phyloP scores from a whole-genome alignment of 208 protist genomes.

The Zelonia costaricensis region DNA sequence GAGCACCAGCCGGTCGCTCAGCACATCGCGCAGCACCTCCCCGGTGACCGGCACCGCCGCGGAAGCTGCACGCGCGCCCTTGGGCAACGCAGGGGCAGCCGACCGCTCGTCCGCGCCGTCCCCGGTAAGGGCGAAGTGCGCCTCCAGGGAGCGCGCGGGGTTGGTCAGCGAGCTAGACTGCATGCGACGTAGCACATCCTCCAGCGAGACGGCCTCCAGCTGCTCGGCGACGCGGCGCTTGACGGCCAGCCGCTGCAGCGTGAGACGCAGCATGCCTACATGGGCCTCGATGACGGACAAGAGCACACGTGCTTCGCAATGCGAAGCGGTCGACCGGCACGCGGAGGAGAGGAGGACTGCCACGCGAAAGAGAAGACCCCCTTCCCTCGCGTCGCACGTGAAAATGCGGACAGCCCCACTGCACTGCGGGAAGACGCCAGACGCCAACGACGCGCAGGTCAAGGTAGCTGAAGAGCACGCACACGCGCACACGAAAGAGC shows the following conservation, averaged over 20 bases:
- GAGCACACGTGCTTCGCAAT: too few relatives aligned
- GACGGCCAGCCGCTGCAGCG: slow-evolving; percentile 25
- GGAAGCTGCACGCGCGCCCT: neutral
- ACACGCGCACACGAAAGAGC: too few relatives aligned
- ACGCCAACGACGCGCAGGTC: too few relatives aligned
- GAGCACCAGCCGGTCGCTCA: slow-evolving; percentile 22
- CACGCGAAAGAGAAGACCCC: too few relatives aligned
- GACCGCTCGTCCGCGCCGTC: neutral
- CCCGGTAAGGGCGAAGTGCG: slow-evolving; percentile 48
- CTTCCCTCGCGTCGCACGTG: too few relatives aligned
- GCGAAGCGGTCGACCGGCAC: too few relatives aligned
- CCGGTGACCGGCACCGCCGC: neutral
- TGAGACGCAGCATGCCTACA: slow-evolving; percentile 19
- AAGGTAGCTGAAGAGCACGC: too few relatives aligned
- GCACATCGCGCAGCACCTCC: slow-evolving; percentile 12
- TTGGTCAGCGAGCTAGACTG: slow-evolving; percentile 77
- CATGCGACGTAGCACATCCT: slow-evolving; percentile 73
- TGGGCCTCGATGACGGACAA: too few relatives aligned
- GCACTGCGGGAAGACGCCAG: too few relatives aligned
- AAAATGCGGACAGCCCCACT: too few relatives aligned
- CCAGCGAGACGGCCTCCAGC: slow-evolving; percentile 48
- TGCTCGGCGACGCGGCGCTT: slow-evolving; percentile 29
- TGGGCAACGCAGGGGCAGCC: neutral
- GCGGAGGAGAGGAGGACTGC: too few relatives aligned
- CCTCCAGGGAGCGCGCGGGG: slow-evolving; percentile 58